Evolutionary conservation across 2,329 filamentous ascomycete species (phyloP).

Genomic region (Dryadomyces quercus-mongolicae): DNA sequence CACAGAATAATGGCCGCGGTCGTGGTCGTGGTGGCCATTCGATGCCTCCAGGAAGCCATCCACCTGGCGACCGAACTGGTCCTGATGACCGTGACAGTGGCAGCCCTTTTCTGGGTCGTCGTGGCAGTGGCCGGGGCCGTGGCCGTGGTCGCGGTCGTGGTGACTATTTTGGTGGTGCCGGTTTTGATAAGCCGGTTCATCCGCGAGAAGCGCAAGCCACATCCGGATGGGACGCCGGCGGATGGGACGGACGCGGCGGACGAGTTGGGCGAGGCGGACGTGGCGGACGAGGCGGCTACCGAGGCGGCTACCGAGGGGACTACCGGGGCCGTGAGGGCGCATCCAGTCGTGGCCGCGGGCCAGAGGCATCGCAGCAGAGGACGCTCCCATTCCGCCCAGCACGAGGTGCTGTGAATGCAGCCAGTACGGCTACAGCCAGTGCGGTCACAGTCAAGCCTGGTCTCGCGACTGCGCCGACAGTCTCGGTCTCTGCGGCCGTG

Average conservation of each 20-base stretch:
- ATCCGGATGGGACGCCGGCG: too few relatives aligned
- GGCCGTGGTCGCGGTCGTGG: not conserved
- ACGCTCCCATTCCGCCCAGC: too few relatives aligned
- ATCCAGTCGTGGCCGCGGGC: too few relatives aligned
- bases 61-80: slow-evolving; percentile 2
- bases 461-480: too few relatives aligned
- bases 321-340: not conserved
- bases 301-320: too few relatives aligned
- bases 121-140: not conserved
- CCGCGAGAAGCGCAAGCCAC: not conserved
- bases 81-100: slow-evolving; percentile 3
- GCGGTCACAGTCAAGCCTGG: not conserved
- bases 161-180: not conserved
- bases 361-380: too few relatives aligned
- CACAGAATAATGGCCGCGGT: not conserved
- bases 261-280: not conserved
- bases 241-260: not conserved
- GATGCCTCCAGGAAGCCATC: not conserved
- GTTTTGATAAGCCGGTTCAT: not conserved
- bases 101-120: slow-evolving; percentile 4
- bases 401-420: too few relatives aligned
- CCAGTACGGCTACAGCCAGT: too few relatives aligned
- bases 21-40: not conserved
- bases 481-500: not conserved
- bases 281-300: too few relatives aligned